Evolutionary conservation across 495 filamentous ascomycete genomes (phyloP), one percentile per base, ranked within the genome.

Genomic region (Geoglossum glabrum): DNA sequence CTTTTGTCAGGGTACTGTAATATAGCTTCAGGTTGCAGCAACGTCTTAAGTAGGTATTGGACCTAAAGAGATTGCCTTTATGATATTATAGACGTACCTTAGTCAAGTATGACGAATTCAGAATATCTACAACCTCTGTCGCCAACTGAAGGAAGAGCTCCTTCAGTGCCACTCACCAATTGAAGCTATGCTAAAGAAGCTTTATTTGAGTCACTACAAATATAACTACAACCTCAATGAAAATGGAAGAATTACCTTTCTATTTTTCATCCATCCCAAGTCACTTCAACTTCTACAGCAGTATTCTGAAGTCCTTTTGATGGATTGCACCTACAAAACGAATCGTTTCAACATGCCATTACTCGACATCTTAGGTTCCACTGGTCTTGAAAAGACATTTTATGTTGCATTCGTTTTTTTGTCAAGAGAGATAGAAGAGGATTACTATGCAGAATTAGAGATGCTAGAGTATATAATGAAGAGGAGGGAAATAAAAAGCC

Each of bases 271-370:
- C 3, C 8, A 51, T 30, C 47, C 23, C 9, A 1, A 3, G 1
- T 51, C 47, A 0, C 23, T 51, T 30, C 1, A 51, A 3, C 47
- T 56, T 40, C 50, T 59, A 4, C 13, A 25, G 2, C 7, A 59
- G 10, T 36, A 59, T 25, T 34, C 54, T 26, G 43, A 62, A 43
- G 54, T 62, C 30, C 15, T 62, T 34, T 46, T 62, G 15, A 38
- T 52, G 19, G 54, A 62, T 38, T 51, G 54, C 43, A 62, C 54
- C 13, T 61, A 62, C 34, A 61, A 62, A 57, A 61, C 59, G 11
- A 63, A 63, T 40, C 36, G 59, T 28, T 61, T 61, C 31, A 61
- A 61, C 23, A 61, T 63, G 61, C 55, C 54, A 11, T 17, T 63
- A 6, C 46, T 61, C 4, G 58, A 58, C 21, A 61, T 63, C 3